A percentile compares a stretch with the other conserved stretches of the same genome.
Evolutionary conservation across 768 basidiomycete species (phyloP).

Genomic region (Suillus placidus): DNA sequence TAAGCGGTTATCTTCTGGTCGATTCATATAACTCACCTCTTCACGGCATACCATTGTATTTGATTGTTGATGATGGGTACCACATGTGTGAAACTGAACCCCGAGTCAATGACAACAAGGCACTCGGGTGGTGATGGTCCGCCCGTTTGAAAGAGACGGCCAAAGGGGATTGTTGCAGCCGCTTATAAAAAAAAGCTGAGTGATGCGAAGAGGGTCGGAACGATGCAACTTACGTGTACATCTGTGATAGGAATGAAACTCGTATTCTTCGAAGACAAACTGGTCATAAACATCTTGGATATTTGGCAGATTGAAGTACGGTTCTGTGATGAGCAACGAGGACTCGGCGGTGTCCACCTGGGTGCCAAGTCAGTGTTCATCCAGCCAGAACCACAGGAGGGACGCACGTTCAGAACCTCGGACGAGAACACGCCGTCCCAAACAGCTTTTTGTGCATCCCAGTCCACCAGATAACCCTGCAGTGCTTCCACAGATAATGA

Average conservation of each 20-base stretch:
- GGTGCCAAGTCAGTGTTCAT: constrained; percentile 14
- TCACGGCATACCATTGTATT: constrained; percentile 80
- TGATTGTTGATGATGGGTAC: constrained; percentile 78
- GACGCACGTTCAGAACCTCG: constrained; percentile 63
- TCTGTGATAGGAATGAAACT: constrained; percentile 81
- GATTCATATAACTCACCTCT: constrained; percentile 54
- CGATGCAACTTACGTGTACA: constrained; percentile 67
- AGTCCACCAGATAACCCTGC: constrained; percentile 91
- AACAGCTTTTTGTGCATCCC: constrained; percentile 93
- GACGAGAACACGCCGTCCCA: constrained; percentile 91
- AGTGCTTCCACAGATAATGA: constrained; percentile 25
- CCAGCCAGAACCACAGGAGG: constrained; percentile 1
- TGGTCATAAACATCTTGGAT: constrained; percentile 94
- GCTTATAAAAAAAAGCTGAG: constrained; percentile 49
- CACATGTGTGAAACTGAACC: constrained; percentile 94
- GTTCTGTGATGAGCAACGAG: constrained; percentile 87
- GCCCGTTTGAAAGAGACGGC: constrained; percentile 61
- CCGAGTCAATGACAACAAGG: constrained; percentile 81
- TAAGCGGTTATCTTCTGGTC: constrained; percentile 19
- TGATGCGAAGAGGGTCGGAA: constrained; percentile 24
- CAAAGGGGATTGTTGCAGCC: constrained; percentile 77
- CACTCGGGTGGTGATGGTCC: constrained; percentile 70
- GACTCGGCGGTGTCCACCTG: constrained; percentile 76
- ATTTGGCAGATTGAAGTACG: constrained; percentile 91
- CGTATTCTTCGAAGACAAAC: constrained; percentile 96